These are phyloP conservation scores for Ambrosiella xylebori DNA, from an alignment of 2,329 filamentous ascomycete genomes.

Conservation along the genomic window DNA sequence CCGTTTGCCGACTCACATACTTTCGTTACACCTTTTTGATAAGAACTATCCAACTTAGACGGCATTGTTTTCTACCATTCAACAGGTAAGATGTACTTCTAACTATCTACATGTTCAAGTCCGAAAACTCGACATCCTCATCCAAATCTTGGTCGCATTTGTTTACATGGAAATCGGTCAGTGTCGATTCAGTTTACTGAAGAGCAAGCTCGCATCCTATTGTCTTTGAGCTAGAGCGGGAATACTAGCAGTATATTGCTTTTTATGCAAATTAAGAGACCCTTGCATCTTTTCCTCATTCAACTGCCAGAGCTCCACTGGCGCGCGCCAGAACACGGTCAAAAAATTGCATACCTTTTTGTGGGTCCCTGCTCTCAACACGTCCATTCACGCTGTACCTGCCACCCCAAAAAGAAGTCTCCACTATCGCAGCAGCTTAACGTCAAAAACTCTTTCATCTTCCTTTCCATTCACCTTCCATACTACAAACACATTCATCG, in stretches of 20 bases:
- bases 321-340: conserved; percentile 11
- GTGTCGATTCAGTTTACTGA: neutral
- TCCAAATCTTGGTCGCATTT: neutral
- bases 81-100: neutral
- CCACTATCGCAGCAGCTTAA: conserved; percentile 14
- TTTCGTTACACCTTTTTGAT: conserved; percentile 1
- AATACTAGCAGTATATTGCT: neutral
- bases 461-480: conserved; percentile 8
- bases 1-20: neutral
- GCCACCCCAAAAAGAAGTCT: conserved; percentile 7
- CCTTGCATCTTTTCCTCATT: neutral
- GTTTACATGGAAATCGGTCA: neutral
- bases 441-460: conserved; percentile 12
- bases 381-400: conserved; percentile 10
- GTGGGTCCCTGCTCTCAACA: conserved; percentile 11
- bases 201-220: neutral
- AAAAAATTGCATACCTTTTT: conserved; percentile 17
- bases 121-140: neutral
- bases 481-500: neutral
- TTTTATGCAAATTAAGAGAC: neutral
- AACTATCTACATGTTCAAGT: neutral
- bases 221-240: neutral
- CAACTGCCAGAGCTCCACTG: conserved; percentile 5
- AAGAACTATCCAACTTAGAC: conserved; percentile 1
- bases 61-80: neutral